Conservation (phyloP, 2,329 filamentous ascomycete species). For the Alternaria tenuissima region DNA sequence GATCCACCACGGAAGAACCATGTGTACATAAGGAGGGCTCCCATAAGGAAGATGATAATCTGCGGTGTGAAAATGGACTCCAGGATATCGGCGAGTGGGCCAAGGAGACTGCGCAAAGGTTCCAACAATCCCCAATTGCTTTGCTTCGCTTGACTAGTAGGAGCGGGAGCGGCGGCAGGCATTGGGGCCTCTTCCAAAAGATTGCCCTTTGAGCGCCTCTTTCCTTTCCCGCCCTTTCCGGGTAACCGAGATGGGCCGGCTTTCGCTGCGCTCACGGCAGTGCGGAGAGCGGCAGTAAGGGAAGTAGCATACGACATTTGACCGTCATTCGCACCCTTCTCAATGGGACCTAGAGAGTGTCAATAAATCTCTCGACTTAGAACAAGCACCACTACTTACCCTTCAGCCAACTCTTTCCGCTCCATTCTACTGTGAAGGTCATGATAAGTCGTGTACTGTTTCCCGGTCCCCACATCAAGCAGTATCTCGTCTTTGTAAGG, state of each 20-base stretch:
- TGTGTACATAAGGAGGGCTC: conserved; percentile 60
- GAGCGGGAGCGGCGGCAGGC: conserved; percentile 45
- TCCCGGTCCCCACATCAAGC: conserved; percentile 87
- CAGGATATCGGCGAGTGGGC: conserved; percentile 74
- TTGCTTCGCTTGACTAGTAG: conserved; percentile 39
- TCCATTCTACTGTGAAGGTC: conserved; percentile 94
- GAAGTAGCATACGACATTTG: conserved; percentile 85
- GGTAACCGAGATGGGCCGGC: conserved; percentile 54
- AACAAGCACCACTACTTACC: conserved; percentile 63
- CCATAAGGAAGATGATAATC: conserved; percentile 75
- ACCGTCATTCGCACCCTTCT: conserved; percentile 92
- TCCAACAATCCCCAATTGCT: conserved; percentile 80
- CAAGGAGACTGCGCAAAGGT: conserved; percentile 73
- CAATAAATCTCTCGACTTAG: conserved; percentile 8
- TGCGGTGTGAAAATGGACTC: conserved; percentile 78
- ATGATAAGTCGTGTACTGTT: conserved; percentile 86
- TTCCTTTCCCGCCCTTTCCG: conserved; percentile 59
- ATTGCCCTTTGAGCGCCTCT: conserved; percentile 66
- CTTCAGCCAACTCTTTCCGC: conserved; percentile 97
- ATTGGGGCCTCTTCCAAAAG: conserved; percentile 55
- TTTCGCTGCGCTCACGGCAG: conserved; percentile 74
- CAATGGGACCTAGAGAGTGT: conserved; percentile 76
- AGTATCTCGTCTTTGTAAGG: conserved; percentile 90
- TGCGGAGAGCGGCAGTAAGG: conserved; percentile 76
- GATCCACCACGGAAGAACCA: conserved; percentile 49